Conservation (phyloP, 148 eudicot genomes). For the Agrostemma githago region DNA sequence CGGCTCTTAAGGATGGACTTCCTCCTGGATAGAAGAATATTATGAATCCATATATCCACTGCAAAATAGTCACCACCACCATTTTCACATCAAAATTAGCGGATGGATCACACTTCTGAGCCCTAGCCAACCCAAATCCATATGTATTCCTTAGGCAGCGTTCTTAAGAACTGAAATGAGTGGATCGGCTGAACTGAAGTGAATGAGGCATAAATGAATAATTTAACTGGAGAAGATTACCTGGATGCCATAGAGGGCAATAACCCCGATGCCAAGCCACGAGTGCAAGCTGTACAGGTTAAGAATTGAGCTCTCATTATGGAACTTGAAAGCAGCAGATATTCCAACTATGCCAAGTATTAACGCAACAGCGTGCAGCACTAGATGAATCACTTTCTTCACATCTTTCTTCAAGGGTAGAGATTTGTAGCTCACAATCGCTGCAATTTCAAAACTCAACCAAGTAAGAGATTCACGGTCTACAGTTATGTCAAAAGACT, state of each 20-base stretch:
- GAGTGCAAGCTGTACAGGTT: conserved; percentile 93
- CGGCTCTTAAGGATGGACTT: conserved; percentile 41
- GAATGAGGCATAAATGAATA: too few relatives aligned
- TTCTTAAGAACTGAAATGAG: too few relatives aligned
- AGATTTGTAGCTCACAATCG: conserved; percentile 77
- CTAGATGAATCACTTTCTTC: conserved; percentile 76
- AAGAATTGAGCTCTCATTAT: conserved; percentile 65
- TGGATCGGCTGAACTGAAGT: too few relatives aligned
- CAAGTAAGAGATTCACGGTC: background rate
- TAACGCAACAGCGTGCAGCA: conserved; percentile 74
- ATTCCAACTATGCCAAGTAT: conserved; percentile 74
- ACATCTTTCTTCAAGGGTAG: conserved; percentile 60
- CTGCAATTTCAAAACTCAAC: conserved; percentile 38
- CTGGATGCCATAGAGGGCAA: conserved; percentile 76
- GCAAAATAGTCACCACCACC: conserved; percentile 25
- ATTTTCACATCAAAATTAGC: background rate
- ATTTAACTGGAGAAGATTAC: conserved; percentile 29
- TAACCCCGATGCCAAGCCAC: conserved; percentile 84
- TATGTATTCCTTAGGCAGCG: too few relatives aligned
- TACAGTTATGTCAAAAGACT: background rate
- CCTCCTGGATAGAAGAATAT: conserved; percentile 86
- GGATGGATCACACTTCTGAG: background rate
- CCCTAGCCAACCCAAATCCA: too few relatives aligned
- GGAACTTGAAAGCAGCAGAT: conserved; percentile 72
- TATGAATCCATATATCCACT: conserved; percentile 83